phyloP scores from a whole-genome alignment of 441 rosid genomes.

The Cnidoscolus chayamansa region DNA sequence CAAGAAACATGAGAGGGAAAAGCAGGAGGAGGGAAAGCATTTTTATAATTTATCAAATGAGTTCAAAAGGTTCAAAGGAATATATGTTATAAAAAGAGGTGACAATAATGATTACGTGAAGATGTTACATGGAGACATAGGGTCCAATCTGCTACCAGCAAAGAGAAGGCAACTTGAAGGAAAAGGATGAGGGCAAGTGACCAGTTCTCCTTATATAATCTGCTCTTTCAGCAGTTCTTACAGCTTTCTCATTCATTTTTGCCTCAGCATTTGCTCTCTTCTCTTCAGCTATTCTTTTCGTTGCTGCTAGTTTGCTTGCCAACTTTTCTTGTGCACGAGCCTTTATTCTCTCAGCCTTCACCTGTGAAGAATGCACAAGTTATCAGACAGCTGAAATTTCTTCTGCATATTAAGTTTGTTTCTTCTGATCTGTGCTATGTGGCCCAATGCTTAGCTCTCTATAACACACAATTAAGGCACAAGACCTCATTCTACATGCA shows the following conservation, averaged over 20 bases:
- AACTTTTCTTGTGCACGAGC: conserved; percentile 74
- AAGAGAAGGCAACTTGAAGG: conserved; percentile 71
- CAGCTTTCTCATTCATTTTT: conserved; percentile 62
- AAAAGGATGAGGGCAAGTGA: conserved; percentile 68
- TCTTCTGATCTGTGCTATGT: not conserved
- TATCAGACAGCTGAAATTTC: not conserved
- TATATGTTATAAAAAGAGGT: not conserved
- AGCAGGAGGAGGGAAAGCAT: conserved; percentile 6
- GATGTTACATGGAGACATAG: conserved; percentile 17
- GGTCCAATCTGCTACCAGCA: conserved; percentile 54
- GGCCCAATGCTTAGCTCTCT: not conserved
- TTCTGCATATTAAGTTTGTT: not conserved
- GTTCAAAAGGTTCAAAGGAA: conserved; percentile 15
- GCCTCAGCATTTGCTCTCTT: conserved; percentile 84
- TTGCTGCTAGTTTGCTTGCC: conserved; percentile 62
- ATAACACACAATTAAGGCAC: not conserved
- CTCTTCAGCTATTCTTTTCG: conserved; percentile 76
- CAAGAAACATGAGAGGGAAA: not conserved
- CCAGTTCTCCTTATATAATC: conserved; percentile 88
- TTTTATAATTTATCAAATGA: conserved; percentile 16
- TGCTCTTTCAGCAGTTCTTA: conserved; percentile 66
- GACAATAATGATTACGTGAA: conserved; percentile 3
- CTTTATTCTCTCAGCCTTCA: conserved; percentile 74
- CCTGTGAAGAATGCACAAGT: conserved; percentile 33
- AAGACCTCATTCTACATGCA: not conserved